Conservation (phyloP, 441 rosid genomes). For the Syzygium malaccense region DNA sequence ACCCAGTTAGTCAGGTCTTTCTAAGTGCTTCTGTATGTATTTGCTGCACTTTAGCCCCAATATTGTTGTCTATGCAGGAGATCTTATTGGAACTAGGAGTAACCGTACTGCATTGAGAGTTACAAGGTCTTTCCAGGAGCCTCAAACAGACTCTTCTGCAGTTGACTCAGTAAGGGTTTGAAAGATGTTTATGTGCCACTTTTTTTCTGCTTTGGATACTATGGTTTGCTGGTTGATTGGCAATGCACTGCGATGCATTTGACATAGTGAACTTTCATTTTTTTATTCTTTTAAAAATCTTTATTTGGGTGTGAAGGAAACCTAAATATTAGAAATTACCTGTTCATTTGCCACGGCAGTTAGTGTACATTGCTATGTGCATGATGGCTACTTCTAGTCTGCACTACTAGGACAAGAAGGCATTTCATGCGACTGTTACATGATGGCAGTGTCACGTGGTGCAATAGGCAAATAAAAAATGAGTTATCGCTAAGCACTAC, state of each 20-base stretch:
- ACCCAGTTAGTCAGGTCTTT: conserved; percentile 28
- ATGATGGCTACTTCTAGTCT: not conserved
- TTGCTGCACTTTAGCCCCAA: conserved; percentile 1
- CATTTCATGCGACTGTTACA: not conserved
- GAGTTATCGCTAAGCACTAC: not conserved
- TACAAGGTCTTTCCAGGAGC: conserved; percentile 35
- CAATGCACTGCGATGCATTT: not conserved
- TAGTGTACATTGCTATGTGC: not conserved
- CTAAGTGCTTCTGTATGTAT: conserved; percentile 7
- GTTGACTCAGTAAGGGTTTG: conserved; percentile 36
- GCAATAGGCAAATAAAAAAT: not conserved
- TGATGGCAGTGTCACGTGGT: not conserved
- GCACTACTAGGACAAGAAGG: not conserved
- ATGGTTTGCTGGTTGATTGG: not conserved
- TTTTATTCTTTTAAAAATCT: not conserved
- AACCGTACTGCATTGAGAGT: conserved; percentile 16
- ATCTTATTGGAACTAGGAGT: not conserved
- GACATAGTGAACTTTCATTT: not conserved
- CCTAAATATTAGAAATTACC: not conserved
- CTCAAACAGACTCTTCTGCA: conserved; percentile 22
- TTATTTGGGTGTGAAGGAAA: not conserved
- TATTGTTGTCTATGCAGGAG: conserved; percentile 5
- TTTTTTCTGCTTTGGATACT: not conserved
- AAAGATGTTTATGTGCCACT: not conserved
- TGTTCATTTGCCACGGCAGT: not conserved